Base-by-base conservation (phyloP, 345 rosid species). In the Eucalyptus paniculata region DNA sequence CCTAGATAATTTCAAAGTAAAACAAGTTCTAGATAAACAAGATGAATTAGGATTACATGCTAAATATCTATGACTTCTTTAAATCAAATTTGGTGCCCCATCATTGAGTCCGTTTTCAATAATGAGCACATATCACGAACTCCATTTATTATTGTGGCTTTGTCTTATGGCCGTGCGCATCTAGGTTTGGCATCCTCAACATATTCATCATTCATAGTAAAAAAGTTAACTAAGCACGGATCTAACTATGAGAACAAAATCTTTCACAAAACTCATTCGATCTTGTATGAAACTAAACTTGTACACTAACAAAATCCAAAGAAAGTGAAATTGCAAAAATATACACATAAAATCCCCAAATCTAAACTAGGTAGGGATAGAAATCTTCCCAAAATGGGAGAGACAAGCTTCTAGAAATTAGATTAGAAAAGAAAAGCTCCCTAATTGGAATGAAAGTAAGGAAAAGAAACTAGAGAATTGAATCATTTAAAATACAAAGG, bases 171-270 rank as follows among this genome's bases (percentile, higher is more conserved):
- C 6, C 10, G 1, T 19, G 10, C 2, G 1, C 6, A 23, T 2
- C 62, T 56, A 56, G 62, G 62, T 56, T 10, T 56, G 62, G 30
- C 30, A 24, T 56, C 13, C 62, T 24, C 62, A 24, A 56, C 62
- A 56, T 24, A 23, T 23, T 56, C 2, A 1, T 56, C 21, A 24
- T 56, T 56, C 13, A 24, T 23, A 56, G 3, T 56, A 24, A 56
- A 56, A 56, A 56, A 24, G 30, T 56, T 56, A 11, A 56, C 14
- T 56, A 23, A 56, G 13, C 30, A 56, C 0, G 0, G 6, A 56
- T 56, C 0, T 56, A 0, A 56, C 3, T 1, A 0, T 56, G 30
- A 56, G 30, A 56, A 1, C 2, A 56, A 56, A 56, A 56, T 56
- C 3, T 56, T 56, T 56, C 58, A 56, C 14, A 0, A 2, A 56